A percentile compares a stretch with the other conserved stretches of the same genome.
phyloP scores from a whole-genome alignment of 805 yeast species.

The Nakazawaea pomicola region DNA sequence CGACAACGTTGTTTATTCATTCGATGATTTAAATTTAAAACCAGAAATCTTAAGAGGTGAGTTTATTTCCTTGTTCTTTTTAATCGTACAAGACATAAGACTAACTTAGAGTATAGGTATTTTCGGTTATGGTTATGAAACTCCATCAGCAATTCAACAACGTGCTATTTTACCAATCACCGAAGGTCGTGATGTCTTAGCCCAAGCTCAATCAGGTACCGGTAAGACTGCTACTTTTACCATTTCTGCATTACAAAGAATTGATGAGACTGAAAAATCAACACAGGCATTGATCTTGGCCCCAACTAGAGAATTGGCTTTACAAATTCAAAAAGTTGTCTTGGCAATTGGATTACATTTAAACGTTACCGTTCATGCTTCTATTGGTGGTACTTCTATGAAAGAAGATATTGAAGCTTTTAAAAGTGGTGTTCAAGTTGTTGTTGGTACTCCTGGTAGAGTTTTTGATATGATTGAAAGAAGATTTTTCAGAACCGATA shows the following conservation, averaged over 20 bases:
- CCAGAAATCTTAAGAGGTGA: slow-evolving; percentile 63
- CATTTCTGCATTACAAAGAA: slow-evolving; percentile 84
- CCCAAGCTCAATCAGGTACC: slow-evolving; percentile 99
- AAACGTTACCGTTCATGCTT: slow-evolving; percentile 83
- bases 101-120: slow-evolving; percentile 39
- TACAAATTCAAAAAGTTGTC: slow-evolving; percentile 87
- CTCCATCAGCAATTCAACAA: slow-evolving; percentile 96
- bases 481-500: slow-evolving; percentile 66
- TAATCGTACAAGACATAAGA: slow-evolving; percentile 22
- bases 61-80: not conserved
- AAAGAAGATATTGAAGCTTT: slow-evolving; percentile 76
- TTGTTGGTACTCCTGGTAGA: slow-evolving; percentile 97
- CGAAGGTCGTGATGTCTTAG: slow-evolving; percentile 91
- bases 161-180: slow-evolving; percentile 95
- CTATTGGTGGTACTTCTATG: slow-evolving; percentile 89
- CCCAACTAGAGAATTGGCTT: slow-evolving; percentile 95
- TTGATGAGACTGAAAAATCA: slow-evolving; percentile 67
- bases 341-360: slow-evolving; percentile 82
- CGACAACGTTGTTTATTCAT: slow-evolving; percentile 79
- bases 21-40: slow-evolving; percentile 76
- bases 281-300: slow-evolving; percentile 88
- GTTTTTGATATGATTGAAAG: slow-evolving; percentile 88
- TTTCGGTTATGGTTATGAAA: slow-evolving; percentile 89
- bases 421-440: slow-evolving; percentile 77
- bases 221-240: slow-evolving; percentile 99